Evolutionary conservation across 768 basidiomycete genomes (phyloP).

Genomic region (Tricholoma sp.): DNA sequence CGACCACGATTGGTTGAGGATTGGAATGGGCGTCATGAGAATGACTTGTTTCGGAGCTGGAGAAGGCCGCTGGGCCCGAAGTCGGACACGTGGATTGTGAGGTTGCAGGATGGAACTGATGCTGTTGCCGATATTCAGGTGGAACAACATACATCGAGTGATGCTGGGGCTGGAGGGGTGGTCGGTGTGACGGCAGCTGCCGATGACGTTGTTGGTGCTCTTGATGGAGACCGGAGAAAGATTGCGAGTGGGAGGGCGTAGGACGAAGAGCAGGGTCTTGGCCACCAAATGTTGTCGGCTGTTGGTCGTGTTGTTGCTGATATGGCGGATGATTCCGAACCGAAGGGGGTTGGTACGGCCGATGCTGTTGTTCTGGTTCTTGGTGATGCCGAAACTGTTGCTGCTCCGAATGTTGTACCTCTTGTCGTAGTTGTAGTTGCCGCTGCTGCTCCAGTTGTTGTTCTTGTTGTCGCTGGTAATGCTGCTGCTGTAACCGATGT

Average conservation of each 20-base stretch:
- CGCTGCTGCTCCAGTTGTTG: conserved; percentile 7
- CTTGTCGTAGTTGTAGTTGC: conserved; percentile 8
- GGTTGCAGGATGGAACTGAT: conserved; percentile 10
- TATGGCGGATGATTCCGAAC: not conserved
- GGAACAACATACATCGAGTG: conserved; percentile 28
- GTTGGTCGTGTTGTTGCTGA: not conserved
- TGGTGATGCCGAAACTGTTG: conserved; percentile 8
- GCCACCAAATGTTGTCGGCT: not conserved
- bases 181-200: conserved; percentile 5
- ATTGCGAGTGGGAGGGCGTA: conserved; percentile 8
- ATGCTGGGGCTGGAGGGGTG: conserved; percentile 20
- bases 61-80: too few relatives aligned
- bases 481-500: conserved; percentile 16
- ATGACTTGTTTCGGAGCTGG: too few relatives aligned
- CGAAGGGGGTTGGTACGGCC: not conserved
- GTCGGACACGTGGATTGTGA: conserved; percentile 8
- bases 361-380: conserved; percentile 4
- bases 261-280: not conserved
- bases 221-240: conserved; percentile 19
- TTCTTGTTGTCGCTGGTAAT: conserved; percentile 11
- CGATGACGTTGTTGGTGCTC: conserved; percentile 12
- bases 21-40: too few relatives aligned
- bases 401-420: conserved; percentile 8
- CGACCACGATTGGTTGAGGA: conserved; percentile 3
- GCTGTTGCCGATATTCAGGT: conserved; percentile 17